These are phyloP conservation scores for Sarocladium oryzae DNA, from an alignment of 2,329 filamentous ascomycete genomes.

Conservation along the genomic window DNA sequence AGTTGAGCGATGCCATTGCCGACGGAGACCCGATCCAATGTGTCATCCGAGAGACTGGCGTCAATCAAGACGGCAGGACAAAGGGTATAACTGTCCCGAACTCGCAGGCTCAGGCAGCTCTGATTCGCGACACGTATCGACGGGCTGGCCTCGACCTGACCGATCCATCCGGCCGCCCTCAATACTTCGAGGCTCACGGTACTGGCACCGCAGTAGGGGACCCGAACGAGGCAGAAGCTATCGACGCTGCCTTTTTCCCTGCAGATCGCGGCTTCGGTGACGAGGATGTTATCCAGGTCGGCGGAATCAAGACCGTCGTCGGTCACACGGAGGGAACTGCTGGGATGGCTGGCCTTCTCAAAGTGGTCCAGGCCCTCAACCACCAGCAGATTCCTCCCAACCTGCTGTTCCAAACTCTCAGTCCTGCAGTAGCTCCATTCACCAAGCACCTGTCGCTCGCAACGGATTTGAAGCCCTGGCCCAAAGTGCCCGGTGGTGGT, in stretches of 20 bases:
- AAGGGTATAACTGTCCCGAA: constrained; percentile 53
- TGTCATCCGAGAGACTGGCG: constrained; percentile 45
- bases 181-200: constrained; percentile 38
- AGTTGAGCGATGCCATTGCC: constrained; percentile 47
- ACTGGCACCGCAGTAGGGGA: constrained; percentile 30
- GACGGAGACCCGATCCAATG: constrained; percentile 53
- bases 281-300: constrained; percentile 15
- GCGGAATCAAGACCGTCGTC: constrained; percentile 21
- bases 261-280: constrained; percentile 47
- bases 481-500: neutral
- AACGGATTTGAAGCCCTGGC: constrained; percentile 10
- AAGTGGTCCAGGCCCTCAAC: constrained; percentile 15
- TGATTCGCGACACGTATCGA: constrained; percentile 42
- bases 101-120: constrained; percentile 40
- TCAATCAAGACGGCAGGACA: constrained; percentile 48
- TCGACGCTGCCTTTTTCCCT: constrained; percentile 37
- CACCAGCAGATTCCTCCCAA: constrained; percentile 22
- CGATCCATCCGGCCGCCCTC: constrained; percentile 8
- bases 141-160: constrained; percentile 29
- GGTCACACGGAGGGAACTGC: constrained; percentile 20
- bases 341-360: constrained; percentile 19
- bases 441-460: constrained; percentile 13
- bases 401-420: constrained; percentile 22
- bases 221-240: constrained; percentile 19
- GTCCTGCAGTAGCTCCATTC: constrained; percentile 18